Base-by-base conservation (phyloP, 495 filamentous ascomycete genomes). In the Sordaria brevicollis region DNA sequence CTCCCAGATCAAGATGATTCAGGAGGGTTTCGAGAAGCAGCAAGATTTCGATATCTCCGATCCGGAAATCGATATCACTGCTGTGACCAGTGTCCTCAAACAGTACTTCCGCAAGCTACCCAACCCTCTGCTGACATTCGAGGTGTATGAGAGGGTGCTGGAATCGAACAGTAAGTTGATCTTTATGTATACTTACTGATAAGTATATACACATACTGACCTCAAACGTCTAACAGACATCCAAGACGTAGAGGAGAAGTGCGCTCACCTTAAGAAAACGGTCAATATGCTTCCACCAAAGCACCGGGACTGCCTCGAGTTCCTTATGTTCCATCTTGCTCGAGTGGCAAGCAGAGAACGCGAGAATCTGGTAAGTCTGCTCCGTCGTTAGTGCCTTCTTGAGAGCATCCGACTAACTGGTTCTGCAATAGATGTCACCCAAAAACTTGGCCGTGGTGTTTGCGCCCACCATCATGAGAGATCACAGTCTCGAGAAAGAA, bases 21-120 rank as follows among this genome's bases (percentile, higher is more conserved):
- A 92, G 71, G 92, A 93, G 71, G 92, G 93, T 37, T 97, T 99
- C 76, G 94, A 99, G 75, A 89, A 88, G 74, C 89, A 82, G 70
- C 88, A 91, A 71, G 87, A 93, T 72, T 94, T 86, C 74, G 95
- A 98, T 76, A 95, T 99, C 70, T 94, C 92, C 2, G 95, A 98
- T 74, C 92, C 92, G 4, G 89, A 91, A 73, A 87, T 98, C 19
- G 96, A 99, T 78, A 98, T 99, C 75, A 94, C 96, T 69, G 92
- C 94, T 21, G 96, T 99, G 66, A 97, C 96, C 4, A 95, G 92
- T 71, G 91, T 92, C 38, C 87, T 99, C 69, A 99, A 99, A 80
- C 94, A 97, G 77, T 99, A 98, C 78, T 97, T 99, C 86, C 88
- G 95, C 71, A 96, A 93, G 78, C 84, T 99, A 33, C 96, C 96